phyloP scores from a whole-genome alignment of 1,284 basidiomycete genomes.

The Rhodotorula sp. region DNA sequence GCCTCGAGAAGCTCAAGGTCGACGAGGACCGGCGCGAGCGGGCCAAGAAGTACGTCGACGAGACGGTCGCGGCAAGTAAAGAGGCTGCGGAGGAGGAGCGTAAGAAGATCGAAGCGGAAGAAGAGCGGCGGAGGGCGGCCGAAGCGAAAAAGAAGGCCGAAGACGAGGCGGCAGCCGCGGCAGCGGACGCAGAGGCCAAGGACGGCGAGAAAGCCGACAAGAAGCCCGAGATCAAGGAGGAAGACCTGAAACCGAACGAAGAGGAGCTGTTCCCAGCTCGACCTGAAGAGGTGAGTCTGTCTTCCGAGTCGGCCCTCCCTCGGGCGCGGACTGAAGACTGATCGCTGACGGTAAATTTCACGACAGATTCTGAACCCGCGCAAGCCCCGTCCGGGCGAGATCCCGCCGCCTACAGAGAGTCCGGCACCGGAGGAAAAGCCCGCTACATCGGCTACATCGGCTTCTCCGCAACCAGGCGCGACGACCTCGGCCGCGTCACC shows the following conservation, averaged over 20 bases:
- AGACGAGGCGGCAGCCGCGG: conserved; percentile 6
- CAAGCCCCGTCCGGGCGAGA: conserved; percentile 18
- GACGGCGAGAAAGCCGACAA: neutral
- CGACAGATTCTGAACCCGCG: conserved; percentile 24
- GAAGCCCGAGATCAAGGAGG: conserved; percentile 5
- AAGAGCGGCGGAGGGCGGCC: conserved; percentile 26
- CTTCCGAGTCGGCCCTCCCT: too few species aligned
- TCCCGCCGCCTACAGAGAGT: conserved; percentile 5
- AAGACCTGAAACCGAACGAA: conserved; percentile 7
- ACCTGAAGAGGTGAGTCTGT: conserved; percentile 18
- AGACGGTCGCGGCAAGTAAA: conserved; percentile 75
- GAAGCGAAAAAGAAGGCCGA: conserved; percentile 25
- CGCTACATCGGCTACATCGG: neutral
- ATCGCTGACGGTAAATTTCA: neutral
- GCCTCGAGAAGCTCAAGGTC: conserved; percentile 73
- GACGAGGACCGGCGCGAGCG: conserved; percentile 74
- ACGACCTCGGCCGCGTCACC: conserved; percentile 7
- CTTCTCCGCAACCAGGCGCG: neutral
- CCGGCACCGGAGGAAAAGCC: neutral
- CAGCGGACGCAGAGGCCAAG: neutral
- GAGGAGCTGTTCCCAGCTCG: conserved; percentile 28
- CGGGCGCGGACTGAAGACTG: neutral
- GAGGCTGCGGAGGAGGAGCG: conserved; percentile 55
- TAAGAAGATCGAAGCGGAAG: conserved; percentile 41
- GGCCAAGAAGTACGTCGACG: conserved; percentile 76